These are phyloP conservation scores for Blepharisma stoltei DNA, from an alignment of 73 alveolate genomes.

Conservation along the genomic window DNA sequence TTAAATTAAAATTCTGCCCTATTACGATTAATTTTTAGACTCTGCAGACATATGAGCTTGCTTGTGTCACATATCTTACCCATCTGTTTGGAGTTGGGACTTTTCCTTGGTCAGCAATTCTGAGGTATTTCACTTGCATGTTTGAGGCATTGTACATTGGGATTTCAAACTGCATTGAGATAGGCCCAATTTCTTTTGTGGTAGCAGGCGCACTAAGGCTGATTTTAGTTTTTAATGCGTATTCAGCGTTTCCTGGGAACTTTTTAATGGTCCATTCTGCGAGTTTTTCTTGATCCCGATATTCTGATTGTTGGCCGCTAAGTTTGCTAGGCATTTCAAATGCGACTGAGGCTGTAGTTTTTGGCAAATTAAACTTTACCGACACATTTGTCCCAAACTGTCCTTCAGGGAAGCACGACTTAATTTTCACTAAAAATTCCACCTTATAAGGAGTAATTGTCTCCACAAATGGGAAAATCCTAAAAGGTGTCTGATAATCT, in stretches of 20 bases:
- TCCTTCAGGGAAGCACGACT: constrained; percentile 58
- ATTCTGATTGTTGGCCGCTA: constrained; percentile 57
- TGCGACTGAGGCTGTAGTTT: constrained; percentile 48
- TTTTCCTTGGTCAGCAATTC: constrained; percentile 54
- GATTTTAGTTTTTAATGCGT: constrained; percentile 51
- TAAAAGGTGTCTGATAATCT: constrained; percentile 95
- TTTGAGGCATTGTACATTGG: constrained; percentile 97
- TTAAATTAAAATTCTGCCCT: background rate
- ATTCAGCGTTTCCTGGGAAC: constrained; percentile 71
- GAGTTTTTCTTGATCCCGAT: constrained; percentile 44
- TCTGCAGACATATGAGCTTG: constrained; percentile 74
- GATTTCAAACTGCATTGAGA: constrained; percentile 92
- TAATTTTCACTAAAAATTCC: constrained; percentile 83
- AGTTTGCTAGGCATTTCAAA: constrained; percentile 56
- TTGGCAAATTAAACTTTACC: constrained; percentile 69
- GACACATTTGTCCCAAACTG: constrained; percentile 61
- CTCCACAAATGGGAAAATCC: constrained; percentile 72
- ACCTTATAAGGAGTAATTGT: constrained; percentile 69
- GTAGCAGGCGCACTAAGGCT: background rate
- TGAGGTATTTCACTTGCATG: constrained; percentile 84
- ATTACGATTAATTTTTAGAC: background rate
- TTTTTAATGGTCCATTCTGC: constrained; percentile 70
- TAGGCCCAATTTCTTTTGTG: constrained; percentile 78
- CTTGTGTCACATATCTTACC: constrained; percentile 79
- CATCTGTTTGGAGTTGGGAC: constrained; percentile 67